These are phyloP conservation scores for Exophiala sp. DNA, from an alignment of 2,329 filamentous ascomycete genomes.

Conservation along the genomic window DNA sequence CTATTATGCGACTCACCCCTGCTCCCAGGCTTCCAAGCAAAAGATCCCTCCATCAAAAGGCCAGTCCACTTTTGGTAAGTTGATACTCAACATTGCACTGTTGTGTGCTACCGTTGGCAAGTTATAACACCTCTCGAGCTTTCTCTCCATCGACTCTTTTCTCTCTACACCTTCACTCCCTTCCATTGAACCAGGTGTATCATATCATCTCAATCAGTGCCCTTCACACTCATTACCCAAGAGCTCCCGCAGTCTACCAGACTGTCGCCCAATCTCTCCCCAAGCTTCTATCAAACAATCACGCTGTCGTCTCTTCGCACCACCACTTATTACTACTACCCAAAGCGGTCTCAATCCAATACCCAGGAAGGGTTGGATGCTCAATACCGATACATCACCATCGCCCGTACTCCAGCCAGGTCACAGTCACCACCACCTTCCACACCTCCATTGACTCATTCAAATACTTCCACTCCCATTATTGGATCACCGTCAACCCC, in stretches of 20 bases:
- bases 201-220: neutral
- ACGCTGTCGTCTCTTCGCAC: slow-evolving; percentile 27
- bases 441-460: slow-evolving; percentile 21
- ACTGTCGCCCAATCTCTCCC: slow-evolving; percentile 10
- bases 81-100: slow-evolving; percentile 5
- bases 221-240: slow-evolving; percentile 1
- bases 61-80: slow-evolving; percentile 4
- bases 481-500: slow-evolving; percentile 16
- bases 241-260: slow-evolving; percentile 12
- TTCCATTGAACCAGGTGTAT: too few relatives aligned
- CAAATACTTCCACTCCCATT: slow-evolving; percentile 21
- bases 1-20: neutral
- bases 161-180: neutral
- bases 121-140: slow-evolving; percentile 1
- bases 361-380: slow-evolving; percentile 6
- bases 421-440: slow-evolving; percentile 7
- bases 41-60: slow-evolving; percentile 8
- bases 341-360: slow-evolving; percentile 12
- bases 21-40: slow-evolving; percentile 23
- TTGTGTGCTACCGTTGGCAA: slow-evolving; percentile 19
- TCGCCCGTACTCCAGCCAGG: slow-evolving; percentile 19
- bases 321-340: slow-evolving; percentile 27
- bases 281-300: slow-evolving; percentile 7
- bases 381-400: slow-evolving; percentile 21
- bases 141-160: slow-evolving; percentile 1